phyloP scores from a whole-genome alignment of 352 stramenopile genomes.

The Pythium aquatile region DNA sequence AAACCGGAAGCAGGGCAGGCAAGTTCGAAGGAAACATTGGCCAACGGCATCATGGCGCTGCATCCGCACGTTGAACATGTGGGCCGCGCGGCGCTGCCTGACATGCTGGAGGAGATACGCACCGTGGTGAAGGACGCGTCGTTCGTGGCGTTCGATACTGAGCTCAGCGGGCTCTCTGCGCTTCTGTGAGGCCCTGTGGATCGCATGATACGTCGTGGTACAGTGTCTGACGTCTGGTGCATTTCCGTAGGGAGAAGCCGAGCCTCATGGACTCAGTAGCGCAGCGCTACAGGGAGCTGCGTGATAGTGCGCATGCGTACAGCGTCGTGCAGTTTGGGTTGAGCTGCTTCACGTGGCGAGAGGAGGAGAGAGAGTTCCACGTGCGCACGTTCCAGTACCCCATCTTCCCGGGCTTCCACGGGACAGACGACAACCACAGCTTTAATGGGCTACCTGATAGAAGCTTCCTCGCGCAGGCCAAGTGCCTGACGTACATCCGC shows the following conservation, averaged over 20 bases:
- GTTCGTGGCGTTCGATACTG: slow-evolving; percentile 76
- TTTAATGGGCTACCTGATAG: slow-evolving; percentile 36
- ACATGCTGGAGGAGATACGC: slow-evolving; percentile 12
- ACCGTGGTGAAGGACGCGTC: slow-evolving; percentile 28
- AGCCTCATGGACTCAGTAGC: slow-evolving; percentile 76
- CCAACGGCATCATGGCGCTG: slow-evolving; percentile 9
- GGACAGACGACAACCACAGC: slow-evolving; percentile 22
- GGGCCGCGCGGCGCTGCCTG: slow-evolving; percentile 10
- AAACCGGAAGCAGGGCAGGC: neutral
- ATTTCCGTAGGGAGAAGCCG: slow-evolving; percentile 31
- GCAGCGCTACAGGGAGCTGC: slow-evolving; percentile 61
- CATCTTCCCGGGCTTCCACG: slow-evolving; percentile 55
- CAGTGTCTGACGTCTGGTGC: neutral
- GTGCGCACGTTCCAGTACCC: slow-evolving; percentile 75
- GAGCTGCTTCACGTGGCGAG: slow-evolving; percentile 65
- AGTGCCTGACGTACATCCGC: slow-evolving; percentile 76
- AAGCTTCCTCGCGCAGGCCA: slow-evolving; percentile 65
- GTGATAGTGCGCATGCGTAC: slow-evolving; percentile 53
- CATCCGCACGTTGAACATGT: slow-evolving; percentile 18
- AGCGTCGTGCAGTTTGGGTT: slow-evolving; percentile 75
- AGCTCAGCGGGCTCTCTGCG: slow-evolving; percentile 71
- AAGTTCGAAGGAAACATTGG: neutral
- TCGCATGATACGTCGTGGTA: neutral
- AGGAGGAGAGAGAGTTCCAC: slow-evolving; percentile 35
- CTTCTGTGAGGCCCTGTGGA: slow-evolving; percentile 40